Percentiles rank a stretch among this genome's conserved stretches.
Evolutionary conservation across 805 yeast genomes (phyloP).

Genomic region (Candida vartiovaarae): DNA sequence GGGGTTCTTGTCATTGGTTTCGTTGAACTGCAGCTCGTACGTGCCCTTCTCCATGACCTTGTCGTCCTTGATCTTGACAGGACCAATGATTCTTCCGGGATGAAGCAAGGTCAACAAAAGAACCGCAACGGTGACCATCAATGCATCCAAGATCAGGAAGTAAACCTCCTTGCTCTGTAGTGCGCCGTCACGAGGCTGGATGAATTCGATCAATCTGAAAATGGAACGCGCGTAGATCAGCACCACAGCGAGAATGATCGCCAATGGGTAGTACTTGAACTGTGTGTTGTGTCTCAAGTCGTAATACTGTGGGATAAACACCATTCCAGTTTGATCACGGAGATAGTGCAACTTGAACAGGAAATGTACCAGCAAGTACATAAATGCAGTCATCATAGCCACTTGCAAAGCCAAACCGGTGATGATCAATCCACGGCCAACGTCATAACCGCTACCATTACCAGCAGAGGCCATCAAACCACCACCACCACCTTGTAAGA

Average conservation of each 20-base stretch:
- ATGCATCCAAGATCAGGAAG: slow-evolving; percentile 55
- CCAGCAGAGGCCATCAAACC: slow-evolving; percentile 53
- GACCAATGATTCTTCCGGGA: slow-evolving; percentile 52
- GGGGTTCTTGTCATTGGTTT: too few species aligned
- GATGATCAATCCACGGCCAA: slow-evolving; percentile 61
- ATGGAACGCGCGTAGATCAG: slow-evolving; percentile 60
- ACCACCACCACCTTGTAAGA: slow-evolving; percentile 72
- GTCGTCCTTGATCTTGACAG: background rate
- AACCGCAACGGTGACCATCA: slow-evolving; percentile 50
- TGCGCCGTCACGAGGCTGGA: slow-evolving; percentile 65
- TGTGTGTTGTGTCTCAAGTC: slow-evolving; percentile 3
- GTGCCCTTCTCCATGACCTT: too few species aligned
- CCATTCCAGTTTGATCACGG: slow-evolving; percentile 1
- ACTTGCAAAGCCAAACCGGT: slow-evolving; percentile 78
- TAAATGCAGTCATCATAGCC: slow-evolving; percentile 53
- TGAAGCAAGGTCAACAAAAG: slow-evolving; percentile 45
- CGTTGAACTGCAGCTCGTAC: too few species aligned
- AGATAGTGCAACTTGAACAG: slow-evolving; percentile 26
- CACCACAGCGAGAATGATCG: slow-evolving; percentile 39
- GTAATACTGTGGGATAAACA: slow-evolving; percentile 3
- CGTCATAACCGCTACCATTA: slow-evolving; percentile 21
- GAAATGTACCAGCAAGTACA: slow-evolving; percentile 43
- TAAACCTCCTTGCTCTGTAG: slow-evolving; percentile 56
- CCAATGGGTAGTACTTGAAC: slow-evolving; percentile 33
- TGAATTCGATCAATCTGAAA: slow-evolving; percentile 66